Percentiles rank a stretch among this genome's conserved stretches.
These are phyloP conservation scores for Cryphonectria carpinicola DNA, from an alignment of 2,329 filamentous ascomycete genomes.

Conservation along the genomic window DNA sequence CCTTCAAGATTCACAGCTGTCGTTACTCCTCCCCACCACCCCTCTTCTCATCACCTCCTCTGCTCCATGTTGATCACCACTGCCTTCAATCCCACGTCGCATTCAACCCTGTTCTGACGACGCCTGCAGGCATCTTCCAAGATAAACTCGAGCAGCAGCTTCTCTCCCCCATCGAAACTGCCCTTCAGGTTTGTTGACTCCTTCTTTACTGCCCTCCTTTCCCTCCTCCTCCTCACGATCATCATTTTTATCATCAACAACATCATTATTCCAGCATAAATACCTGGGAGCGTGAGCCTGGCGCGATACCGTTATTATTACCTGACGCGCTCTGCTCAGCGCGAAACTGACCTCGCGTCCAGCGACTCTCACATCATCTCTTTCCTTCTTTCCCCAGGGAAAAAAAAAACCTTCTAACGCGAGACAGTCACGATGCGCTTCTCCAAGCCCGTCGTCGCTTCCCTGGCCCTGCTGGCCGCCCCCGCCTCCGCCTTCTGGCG, in stretches of 20 bases:
- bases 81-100: neutral
- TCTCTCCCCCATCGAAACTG: neutral
- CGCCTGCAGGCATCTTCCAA: neutral
- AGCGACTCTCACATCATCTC: neutral
- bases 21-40: neutral
- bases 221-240: neutral
- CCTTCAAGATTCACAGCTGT: neutral
- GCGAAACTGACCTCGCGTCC: constrained; percentile 12
- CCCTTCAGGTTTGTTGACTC: constrained; percentile 1
- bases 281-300: neutral
- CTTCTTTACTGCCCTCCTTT: neutral
- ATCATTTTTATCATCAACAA: neutral
- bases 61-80: neutral
- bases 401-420: constrained; percentile 4
- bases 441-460: constrained; percentile 13
- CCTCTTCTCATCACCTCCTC: neutral
- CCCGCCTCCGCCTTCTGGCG: constrained; percentile 77
- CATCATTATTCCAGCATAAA: constrained; percentile 4
- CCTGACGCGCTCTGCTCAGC: neutral
- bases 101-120: neutral
- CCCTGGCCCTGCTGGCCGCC: constrained; percentile 22
- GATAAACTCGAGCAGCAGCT: neutral
- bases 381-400: neutral
- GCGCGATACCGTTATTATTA: neutral
- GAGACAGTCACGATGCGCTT: constrained; percentile 25